Conservation (phyloP, 345 rosid genomes). For the Pistacia integerrima region DNA sequence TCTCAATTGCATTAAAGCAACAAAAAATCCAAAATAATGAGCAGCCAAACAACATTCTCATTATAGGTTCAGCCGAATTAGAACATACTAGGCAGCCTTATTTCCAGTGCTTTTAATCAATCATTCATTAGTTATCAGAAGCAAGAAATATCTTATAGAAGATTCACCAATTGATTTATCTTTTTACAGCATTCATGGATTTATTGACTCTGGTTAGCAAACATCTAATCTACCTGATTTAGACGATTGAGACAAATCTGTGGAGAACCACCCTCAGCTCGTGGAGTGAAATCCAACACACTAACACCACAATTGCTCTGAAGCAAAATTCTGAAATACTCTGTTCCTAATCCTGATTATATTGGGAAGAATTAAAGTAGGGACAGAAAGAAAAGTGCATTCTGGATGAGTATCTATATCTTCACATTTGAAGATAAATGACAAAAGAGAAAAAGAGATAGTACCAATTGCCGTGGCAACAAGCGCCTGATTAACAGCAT, state of each 20-base stretch:
- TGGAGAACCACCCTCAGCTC: conserved; percentile 69
- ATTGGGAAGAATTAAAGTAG: conserved; percentile 12
- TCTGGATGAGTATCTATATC: conserved; percentile 10
- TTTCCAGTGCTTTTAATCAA: background rate
- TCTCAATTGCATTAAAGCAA: background rate
- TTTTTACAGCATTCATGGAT: background rate
- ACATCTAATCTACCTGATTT: conserved; percentile 60
- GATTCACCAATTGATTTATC: background rate
- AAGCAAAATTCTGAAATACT: conserved; percentile 80
- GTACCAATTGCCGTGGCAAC: conserved; percentile 85
- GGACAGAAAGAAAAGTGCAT: background rate
- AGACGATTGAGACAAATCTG: conserved; percentile 79
- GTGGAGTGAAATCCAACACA: conserved; percentile 77
- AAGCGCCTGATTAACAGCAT: conserved; percentile 95
- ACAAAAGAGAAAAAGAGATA: conserved; percentile 8
- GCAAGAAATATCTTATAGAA: background rate
- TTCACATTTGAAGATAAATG: background rate
- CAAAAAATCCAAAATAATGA: conserved; percentile 3
- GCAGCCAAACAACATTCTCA: background rate
- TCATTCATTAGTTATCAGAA: conserved; percentile 7
- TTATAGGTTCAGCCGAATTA: too few relatives aligned
- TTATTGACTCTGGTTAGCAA: background rate
- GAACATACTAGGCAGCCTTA: background rate
- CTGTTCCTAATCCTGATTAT: conserved; percentile 68
- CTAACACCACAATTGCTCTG: conserved; percentile 97